phyloP scores from a whole-genome alignment of 306 rosid genomes.

The Comarum palustre region DNA sequence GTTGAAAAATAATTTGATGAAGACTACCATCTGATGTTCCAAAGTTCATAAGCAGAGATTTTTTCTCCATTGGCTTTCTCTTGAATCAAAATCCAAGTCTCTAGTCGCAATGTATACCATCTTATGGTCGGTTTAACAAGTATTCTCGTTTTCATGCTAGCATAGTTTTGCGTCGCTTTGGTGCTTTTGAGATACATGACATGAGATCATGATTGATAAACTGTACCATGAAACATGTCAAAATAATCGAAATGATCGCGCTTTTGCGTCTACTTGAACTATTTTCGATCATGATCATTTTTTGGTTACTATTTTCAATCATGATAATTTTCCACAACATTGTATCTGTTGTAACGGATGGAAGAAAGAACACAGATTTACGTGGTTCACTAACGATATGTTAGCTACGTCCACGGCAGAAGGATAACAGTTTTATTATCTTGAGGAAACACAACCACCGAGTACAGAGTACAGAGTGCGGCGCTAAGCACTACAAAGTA shows the following conservation, averaged over 20 bases:
- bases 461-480: no score
- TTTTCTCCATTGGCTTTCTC: not conserved
- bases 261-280: no score
- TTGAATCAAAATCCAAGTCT: not conserved
- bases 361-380: no score
- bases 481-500: no score
- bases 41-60: not conserved
- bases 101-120: not conserved
- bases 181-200: not conserved
- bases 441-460: no score
- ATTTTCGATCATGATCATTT: not conserved
- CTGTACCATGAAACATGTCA: not conserved
- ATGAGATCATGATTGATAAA: not conserved
- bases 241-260: no score
- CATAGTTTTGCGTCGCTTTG: not conserved
- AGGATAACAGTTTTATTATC: no score
- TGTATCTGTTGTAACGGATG: no score
- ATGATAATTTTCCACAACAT: not conserved
- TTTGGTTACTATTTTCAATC: not conserved
- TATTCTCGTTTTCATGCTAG: not conserved
- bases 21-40: conserved; percentile 8
- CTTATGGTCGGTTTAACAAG: not conserved
- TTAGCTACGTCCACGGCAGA: no score
- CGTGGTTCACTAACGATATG: no score
- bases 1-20: not conserved